Conservation (phyloP, 2,329 filamentous ascomycete species). For the Botryotinia globosa region DNA sequence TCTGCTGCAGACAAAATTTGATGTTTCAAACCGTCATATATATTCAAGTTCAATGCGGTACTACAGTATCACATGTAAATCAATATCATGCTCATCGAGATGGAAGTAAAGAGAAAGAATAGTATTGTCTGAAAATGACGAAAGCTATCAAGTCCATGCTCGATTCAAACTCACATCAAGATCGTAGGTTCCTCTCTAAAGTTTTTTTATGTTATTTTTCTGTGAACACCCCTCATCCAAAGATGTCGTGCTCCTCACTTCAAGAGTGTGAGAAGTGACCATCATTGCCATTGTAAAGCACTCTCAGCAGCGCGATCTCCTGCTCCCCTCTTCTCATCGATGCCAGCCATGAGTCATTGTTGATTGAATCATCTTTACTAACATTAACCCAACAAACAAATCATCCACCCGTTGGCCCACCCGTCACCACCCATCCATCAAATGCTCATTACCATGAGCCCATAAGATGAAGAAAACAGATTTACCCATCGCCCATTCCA, state of each 20-base stretch:
- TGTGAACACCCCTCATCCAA: constrained; percentile 22
- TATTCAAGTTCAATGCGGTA: background rate
- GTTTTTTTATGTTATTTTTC: constrained; percentile 28
- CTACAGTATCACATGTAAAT: constrained; percentile 15
- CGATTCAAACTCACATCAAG: constrained; percentile 30
- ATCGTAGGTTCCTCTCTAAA: constrained; percentile 26
- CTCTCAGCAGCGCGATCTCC: constrained; percentile 24
- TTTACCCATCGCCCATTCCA: constrained; percentile 35
- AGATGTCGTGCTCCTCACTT: constrained; percentile 33
- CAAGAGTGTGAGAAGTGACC: constrained; percentile 33
- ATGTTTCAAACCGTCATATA: background rate
- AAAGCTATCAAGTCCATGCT: constrained; percentile 31
- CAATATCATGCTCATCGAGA: background rate
- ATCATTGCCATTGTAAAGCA: constrained; percentile 28
- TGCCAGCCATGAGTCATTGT: background rate
- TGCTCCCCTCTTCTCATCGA: constrained; percentile 25
- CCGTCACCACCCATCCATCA: constrained; percentile 24
- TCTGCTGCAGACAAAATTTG: background rate
- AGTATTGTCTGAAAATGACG: constrained; percentile 28
- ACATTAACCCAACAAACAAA: constrained; percentile 23
- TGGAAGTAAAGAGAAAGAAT: constrained; percentile 25
- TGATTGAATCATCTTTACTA: constrained; percentile 24
- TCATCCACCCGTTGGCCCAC: background rate
- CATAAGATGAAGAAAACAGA: constrained; percentile 28
- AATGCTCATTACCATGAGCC: constrained; percentile 29